Evolutionary conservation across 495 filamentous ascomycete species (phyloP).

Genomic region (Aspergillus ostianus): DNA sequence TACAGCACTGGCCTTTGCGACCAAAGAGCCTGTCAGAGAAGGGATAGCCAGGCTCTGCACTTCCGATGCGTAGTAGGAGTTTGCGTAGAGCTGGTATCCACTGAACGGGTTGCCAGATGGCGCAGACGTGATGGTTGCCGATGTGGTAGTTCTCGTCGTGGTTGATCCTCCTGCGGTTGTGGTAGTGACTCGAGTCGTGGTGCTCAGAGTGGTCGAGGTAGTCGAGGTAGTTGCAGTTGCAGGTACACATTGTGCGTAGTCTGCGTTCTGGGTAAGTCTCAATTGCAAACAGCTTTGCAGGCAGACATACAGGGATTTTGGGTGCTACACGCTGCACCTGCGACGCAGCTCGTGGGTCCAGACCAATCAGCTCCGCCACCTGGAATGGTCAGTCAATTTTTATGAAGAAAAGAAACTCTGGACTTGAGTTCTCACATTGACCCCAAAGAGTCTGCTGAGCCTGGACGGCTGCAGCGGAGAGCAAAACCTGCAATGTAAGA

Average conservation of each 20-base stretch:
- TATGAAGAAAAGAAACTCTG: not conserved
- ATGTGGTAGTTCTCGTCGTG: slow-evolving; percentile 1
- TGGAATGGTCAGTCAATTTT: not conserved
- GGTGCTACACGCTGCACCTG: slow-evolving; percentile 9
- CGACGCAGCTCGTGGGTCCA: slow-evolving; percentile 8
- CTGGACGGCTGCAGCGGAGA: slow-evolving; percentile 4
- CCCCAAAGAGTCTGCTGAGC: slow-evolving; percentile 18
- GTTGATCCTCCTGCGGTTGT: slow-evolving; percentile 2
- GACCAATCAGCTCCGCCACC: slow-evolving; percentile 13
- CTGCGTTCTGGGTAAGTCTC: not conserved
- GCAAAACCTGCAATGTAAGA: not conserved
- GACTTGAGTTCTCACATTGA: slow-evolving; percentile 5
- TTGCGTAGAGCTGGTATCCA: slow-evolving; percentile 54
- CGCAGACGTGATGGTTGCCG: not conserved
- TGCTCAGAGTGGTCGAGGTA: slow-evolving; percentile 6
- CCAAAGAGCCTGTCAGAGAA: slow-evolving; percentile 38
- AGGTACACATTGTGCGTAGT: slow-evolving; percentile 14
- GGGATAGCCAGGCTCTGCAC: slow-evolving; percentile 50
- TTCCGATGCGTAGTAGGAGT: slow-evolving; percentile 57
- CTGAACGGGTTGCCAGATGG: slow-evolving; percentile 38
- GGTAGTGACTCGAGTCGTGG: slow-evolving; percentile 1
- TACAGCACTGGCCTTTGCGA: slow-evolving; percentile 44
- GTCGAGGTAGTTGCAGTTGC: slow-evolving; percentile 11
- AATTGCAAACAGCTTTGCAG: not conserved
- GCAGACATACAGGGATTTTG: slow-evolving; percentile 11